These are phyloP conservation scores for Zea luxurians DNA, from an alignment of 176 grass and related monocot species.

Conservation along the genomic window DNA sequence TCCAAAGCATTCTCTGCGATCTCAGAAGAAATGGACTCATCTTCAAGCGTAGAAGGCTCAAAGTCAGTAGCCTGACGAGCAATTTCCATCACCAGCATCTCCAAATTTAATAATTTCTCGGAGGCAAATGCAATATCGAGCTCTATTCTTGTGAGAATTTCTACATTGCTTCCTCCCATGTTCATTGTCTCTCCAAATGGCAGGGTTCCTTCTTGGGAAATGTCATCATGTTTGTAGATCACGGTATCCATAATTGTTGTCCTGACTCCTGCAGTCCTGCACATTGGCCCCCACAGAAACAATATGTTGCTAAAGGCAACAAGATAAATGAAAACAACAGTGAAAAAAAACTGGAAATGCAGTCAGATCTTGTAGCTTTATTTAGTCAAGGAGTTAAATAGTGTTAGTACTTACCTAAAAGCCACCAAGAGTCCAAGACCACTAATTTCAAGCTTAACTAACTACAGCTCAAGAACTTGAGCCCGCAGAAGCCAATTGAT, in stretches of 20 bases:
- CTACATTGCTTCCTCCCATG: constrained; percentile 42
- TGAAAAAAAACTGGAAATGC: neutral
- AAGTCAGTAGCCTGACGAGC: constrained; percentile 53
- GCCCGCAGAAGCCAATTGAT: neutral
- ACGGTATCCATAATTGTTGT: constrained; percentile 40
- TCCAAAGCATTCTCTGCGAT: constrained; percentile 61
- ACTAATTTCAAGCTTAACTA: neutral
- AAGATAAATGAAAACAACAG: neutral
- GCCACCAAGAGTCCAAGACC: neutral
- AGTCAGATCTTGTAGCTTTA: neutral
- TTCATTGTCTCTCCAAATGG: constrained; percentile 18
- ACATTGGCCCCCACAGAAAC: neutral
- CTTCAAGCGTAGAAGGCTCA: constrained; percentile 50
- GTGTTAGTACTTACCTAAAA: neutral
- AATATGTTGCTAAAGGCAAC: neutral
- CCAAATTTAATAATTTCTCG: constrained; percentile 79
- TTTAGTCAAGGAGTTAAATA: neutral
- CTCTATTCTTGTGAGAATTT: constrained; percentile 63
- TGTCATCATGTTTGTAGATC: constrained; percentile 24
- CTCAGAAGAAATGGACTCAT: constrained; percentile 49
- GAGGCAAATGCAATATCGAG: constrained; percentile 77
- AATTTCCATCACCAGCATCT: constrained; percentile 88
- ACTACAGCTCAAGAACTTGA: neutral
- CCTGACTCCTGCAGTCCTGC: constrained; percentile 37
- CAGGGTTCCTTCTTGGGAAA: constrained; percentile 25